Conservation (phyloP, 371 early-diverging fungal genomes). For the Rhizomucor miehei region DNA sequence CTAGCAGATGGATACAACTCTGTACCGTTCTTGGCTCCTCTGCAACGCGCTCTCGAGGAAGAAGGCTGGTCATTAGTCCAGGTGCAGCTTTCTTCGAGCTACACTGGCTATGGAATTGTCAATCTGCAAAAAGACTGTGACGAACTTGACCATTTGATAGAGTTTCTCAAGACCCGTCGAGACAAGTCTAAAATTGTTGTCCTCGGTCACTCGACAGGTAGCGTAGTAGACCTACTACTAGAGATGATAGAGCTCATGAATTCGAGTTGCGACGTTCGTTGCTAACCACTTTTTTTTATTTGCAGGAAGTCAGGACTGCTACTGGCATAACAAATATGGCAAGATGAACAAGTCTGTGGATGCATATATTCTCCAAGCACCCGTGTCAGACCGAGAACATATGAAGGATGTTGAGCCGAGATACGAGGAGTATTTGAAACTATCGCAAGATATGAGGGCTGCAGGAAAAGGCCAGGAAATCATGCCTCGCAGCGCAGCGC, state of each 20-base stretch:
- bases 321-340: conserved; percentile 40
- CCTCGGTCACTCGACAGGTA: conserved; percentile 55
- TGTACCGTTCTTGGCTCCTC: conserved; percentile 37
- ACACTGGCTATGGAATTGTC: conserved; percentile 46
- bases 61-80: conserved; percentile 45
- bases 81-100: conserved; percentile 47
- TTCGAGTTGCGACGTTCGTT: too few species aligned
- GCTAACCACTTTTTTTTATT: not conserved
- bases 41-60: conserved; percentile 21
- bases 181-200: conserved; percentile 41
- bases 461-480: conserved; percentile 40
- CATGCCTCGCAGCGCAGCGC: conserved; percentile 33
- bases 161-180: conserved; percentile 25
- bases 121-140: conserved; percentile 37
- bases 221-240: not conserved
- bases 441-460: conserved; percentile 32
- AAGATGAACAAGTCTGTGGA: conserved; percentile 21
- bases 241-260: not conserved
- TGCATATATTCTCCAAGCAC: conserved; percentile 52
- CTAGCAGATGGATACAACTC: conserved; percentile 50
- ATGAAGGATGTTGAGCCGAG: conserved; percentile 19
- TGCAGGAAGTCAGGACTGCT: conserved; percentile 50
- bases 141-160: conserved; percentile 42
- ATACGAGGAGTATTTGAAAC: conserved; percentile 20
- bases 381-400: conserved; percentile 52